These are phyloP conservation scores for Erythrobasidium yunnanense DNA, from an alignment of 768 basidiomycete genomes.

Conservation along the genomic window DNA sequence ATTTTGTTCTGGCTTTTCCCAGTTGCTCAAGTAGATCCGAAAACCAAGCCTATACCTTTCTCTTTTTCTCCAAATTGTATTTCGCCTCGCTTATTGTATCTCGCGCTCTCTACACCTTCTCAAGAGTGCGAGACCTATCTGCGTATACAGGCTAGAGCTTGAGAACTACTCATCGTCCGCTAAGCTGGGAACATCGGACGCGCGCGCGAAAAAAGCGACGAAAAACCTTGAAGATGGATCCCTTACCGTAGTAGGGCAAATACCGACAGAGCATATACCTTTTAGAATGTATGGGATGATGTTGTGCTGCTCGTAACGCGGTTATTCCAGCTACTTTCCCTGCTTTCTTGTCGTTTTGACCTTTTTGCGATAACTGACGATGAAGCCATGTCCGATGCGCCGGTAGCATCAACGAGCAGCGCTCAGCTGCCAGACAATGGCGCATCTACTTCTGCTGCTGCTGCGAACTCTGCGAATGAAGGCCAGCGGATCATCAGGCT, in stretches of 20 bases:
- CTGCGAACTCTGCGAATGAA: not conserved
- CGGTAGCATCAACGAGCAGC: not conserved
- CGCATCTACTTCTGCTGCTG: not conserved
- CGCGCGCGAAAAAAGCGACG: not conserved
- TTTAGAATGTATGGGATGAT: not conserved
- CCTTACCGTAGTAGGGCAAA: not conserved
- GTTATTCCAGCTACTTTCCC: too few species aligned
- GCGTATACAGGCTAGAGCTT: not conserved
- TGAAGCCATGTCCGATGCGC: too few species aligned
- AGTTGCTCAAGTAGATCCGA: too few species aligned
- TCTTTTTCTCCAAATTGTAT: not conserved
- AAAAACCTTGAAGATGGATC: not conserved
- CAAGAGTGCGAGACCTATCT: not conserved
- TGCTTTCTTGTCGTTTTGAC: too few species aligned
- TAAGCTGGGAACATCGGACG: not conserved
- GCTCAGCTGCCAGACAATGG: too few species aligned
- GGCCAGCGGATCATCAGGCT: constrained; percentile 55
- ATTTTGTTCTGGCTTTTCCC: too few species aligned
- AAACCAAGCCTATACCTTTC: too few species aligned
- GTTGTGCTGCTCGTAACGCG: too few species aligned
- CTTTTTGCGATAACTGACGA: too few species aligned
- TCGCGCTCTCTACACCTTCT: not conserved
- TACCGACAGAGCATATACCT: not conserved
- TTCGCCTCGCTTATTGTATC: constrained; percentile 6
- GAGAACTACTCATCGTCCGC: not conserved